Evolutionary conservation across 441 rosid species (phyloP).

Genomic region (Brassica hybrid): DNA sequence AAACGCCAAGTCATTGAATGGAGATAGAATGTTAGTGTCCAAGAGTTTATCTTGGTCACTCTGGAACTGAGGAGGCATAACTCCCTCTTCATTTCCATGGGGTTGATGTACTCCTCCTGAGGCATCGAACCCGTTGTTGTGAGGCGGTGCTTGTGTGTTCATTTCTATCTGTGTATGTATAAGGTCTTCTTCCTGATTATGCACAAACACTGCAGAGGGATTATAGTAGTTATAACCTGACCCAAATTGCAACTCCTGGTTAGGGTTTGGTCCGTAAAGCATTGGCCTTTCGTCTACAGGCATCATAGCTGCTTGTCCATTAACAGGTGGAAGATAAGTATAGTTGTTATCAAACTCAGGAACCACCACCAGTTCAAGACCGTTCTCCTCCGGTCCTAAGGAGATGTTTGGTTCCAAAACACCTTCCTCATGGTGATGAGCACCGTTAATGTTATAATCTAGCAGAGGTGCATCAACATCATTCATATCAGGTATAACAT

Average conservation of each 20-base stretch:
- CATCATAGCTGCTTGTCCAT: conserved; percentile 48
- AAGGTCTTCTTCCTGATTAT: conserved; percentile 47
- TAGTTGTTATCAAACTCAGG: conserved; percentile 52
- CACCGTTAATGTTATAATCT: conserved; percentile 53
- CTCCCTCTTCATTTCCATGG: conserved; percentile 46
- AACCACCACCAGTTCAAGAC: conserved; percentile 38
- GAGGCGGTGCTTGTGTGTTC: conserved; percentile 40
- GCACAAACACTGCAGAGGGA: conserved; percentile 55
- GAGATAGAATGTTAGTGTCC: conserved; percentile 63
- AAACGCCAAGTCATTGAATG: conserved; percentile 53
- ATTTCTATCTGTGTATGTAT: conserved; percentile 50
- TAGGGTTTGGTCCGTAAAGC: conserved; percentile 45
- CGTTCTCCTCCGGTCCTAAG: conserved; percentile 49
- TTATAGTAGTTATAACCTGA: conserved; percentile 55
- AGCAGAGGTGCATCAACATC: conserved; percentile 45
- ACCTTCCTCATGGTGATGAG: conserved; percentile 38
- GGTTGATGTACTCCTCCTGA: conserved; percentile 44
- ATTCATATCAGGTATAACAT: conserved; percentile 65
- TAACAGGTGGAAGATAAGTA: conserved; percentile 52
- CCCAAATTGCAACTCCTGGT: conserved; percentile 53
- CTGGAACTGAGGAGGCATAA: conserved; percentile 39
- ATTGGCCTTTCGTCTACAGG: conserved; percentile 59
- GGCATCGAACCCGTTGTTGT: conserved; percentile 45
- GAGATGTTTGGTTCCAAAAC: conserved; percentile 40
- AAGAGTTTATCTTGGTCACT: conserved; percentile 62